phyloP scores from a whole-genome alignment of 2,329 filamentous ascomycete species.

The Colletotrichum sansevieriae region DNA sequence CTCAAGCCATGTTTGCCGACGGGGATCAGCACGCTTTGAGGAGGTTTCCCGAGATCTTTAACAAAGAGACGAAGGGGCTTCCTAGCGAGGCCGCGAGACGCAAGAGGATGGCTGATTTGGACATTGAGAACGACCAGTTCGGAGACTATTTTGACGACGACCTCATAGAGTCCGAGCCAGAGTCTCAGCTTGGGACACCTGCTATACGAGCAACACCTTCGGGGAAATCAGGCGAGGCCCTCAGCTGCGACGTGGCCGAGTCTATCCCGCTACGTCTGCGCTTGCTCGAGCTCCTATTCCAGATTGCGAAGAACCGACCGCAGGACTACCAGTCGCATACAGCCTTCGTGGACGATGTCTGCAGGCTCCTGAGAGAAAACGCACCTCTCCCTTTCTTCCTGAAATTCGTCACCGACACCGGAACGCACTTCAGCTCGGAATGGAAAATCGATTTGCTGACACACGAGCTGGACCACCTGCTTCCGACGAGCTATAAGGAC shows the following conservation, averaged over 20 bases:
- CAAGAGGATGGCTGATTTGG: conserved; percentile 61
- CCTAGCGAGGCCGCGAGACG: conserved; percentile 60
- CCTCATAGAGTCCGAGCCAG: conserved; percentile 54
- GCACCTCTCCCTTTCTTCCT: conserved; percentile 70
- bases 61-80: conserved; percentile 69
- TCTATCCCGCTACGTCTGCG: conserved; percentile 73
- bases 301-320: conserved; percentile 61
- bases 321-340: conserved; percentile 56
- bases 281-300: conserved; percentile 69
- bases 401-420: conserved; percentile 59
- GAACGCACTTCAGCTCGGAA: conserved; percentile 23
- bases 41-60: conserved; percentile 76
- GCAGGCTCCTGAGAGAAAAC: conserved; percentile 65
- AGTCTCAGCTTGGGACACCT: conserved; percentile 59
- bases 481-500: conserved; percentile 56
- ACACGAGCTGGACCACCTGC: conserved; percentile 59
- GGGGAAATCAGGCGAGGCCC: conserved; percentile 48
- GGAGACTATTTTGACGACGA: conserved; percentile 70
- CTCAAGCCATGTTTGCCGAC: conserved; percentile 77
- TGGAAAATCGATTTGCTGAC: conserved; percentile 27
- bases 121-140: conserved; percentile 71
- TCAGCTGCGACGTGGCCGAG: conserved; percentile 59
- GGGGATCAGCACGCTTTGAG: conserved; percentile 66
- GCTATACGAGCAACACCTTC: conserved; percentile 46
- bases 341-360: conserved; percentile 71